phyloP scores from a whole-genome alignment of 192 early-diverging fungal genomes.

The Coemansia sp. region DNA sequence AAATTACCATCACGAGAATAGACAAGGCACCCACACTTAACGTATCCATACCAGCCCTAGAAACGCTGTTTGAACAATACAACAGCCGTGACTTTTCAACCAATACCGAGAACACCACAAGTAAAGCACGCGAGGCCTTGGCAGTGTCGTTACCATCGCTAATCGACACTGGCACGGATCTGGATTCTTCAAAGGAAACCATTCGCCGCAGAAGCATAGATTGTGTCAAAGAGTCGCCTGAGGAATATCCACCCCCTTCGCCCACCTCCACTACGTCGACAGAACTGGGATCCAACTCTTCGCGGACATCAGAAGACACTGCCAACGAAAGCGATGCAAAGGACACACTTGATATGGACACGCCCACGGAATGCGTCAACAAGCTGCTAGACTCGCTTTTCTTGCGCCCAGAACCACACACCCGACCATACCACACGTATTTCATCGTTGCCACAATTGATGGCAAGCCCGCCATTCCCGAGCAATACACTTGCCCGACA shows the following conservation, averaged over 20 bases:
- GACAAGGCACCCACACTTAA: conserved; percentile 12
- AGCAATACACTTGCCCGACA: conserved; percentile 23
- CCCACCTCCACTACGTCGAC: neutral
- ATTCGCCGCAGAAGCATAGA: neutral
- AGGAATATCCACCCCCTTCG: too few relatives aligned
- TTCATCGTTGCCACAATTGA: conserved; percentile 31
- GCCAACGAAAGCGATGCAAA: neutral
- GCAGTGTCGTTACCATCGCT: neutral
- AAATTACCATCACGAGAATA: conserved; percentile 23
- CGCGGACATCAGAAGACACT: neutral
- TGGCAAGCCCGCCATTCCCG: conserved; percentile 17
- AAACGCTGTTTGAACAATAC: conserved; percentile 18
- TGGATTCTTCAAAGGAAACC: neutral
- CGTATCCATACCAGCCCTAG: conserved; percentile 22
- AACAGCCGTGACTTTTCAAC: neutral
- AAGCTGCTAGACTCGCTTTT: conserved; percentile 23
- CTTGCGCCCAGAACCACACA: conserved; percentile 6
- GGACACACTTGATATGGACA: neutral
- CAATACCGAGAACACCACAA: neutral
- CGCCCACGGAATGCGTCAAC: conserved; percentile 3
- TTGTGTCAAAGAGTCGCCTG: neutral
- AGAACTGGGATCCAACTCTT: neutral
- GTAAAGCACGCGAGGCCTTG: neutral
- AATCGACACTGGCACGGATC: neutral
- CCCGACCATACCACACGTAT: conserved; percentile 18